Base-by-base conservation (phyloP, 192 early-diverging fungal species). In the Linderina pennispora region DNA sequence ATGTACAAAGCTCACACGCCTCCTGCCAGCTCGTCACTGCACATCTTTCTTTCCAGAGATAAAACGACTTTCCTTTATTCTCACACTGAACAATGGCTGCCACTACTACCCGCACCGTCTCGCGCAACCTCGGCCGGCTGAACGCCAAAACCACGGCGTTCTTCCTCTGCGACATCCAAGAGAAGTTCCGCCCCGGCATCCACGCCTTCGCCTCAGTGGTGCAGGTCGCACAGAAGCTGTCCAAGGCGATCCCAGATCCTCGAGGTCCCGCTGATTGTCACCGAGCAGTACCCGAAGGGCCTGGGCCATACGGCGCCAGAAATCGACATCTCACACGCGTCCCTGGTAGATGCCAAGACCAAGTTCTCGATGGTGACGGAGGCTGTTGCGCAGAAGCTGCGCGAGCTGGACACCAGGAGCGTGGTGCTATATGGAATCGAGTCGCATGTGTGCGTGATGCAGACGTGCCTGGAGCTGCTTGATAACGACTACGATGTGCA, bases 141-240 rank as follows among this genome's bases (percentile, higher is more conserved):
- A 50, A 68, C 38, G 65, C 65, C 37, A 52, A 64, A 38, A 62
- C 76, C 19, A 90, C 90, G 1, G 90, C 87, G 20, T 88, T 98
- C 53, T 85, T 98, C 50, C 62, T 96, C 16, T 98, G 96, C 65
- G 93, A 98, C 57, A 78, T 98, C 40, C 96, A 98, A 71, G 87
- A 90, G 37, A 70, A 74, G 44, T 90, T 88, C 61, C 77, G 81
- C 25, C 42, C 72, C 1, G 74, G 77, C 35, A 95, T 97, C 59
- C 85, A 86, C 73, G 80, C 87, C 23, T 94, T 88, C 53, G 78
- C 79, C 10, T 80, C 81, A 15, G 65, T 98, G 23, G 80, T 94
- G 24, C 78, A 80, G 24, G 90, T 87, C 11, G 84, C 93, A 3
- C 54, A 78, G 23, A 98, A 98, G 65, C 89, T 97, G 91, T 37